Evolutionary conservation across 768 basidiomycete species (phyloP).

Genomic region (Dictyophora rubrovolvata): DNA sequence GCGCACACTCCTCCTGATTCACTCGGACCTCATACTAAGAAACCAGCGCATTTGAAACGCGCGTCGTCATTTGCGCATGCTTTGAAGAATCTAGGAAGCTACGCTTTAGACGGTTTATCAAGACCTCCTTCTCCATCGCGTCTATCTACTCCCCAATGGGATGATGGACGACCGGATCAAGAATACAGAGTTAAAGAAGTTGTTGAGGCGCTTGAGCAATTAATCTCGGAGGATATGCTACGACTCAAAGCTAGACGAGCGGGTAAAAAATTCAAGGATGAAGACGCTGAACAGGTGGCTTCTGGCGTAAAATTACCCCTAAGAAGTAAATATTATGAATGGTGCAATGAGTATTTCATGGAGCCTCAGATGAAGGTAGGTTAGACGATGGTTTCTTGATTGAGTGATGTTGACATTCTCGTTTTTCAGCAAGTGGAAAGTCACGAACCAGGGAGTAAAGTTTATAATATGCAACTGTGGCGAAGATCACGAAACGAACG

Average conservation of each 20-base stretch:
- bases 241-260: conserved; percentile 71
- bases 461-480: conserved; percentile 95
- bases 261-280: conserved; percentile 70
- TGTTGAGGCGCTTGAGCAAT: conserved; percentile 74
- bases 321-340: conserved; percentile 89
- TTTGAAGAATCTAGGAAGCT: conserved; percentile 1
- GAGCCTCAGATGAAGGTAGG: conserved; percentile 96
- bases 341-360: conserved; percentile 95
- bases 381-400: conserved; percentile 15
- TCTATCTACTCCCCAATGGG: not conserved
- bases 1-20: conserved; percentile 42
- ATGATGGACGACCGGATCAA: not conserved
- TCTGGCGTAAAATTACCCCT: conserved; percentile 46
- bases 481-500: conserved; percentile 83
- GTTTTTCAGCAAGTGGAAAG: conserved; percentile 72
- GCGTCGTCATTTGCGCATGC: conserved; percentile 6
- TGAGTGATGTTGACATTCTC: conserved; percentile 7
- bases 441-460: conserved; percentile 89
- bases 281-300: conserved; percentile 15
- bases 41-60: conserved; percentile 1
- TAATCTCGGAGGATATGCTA: conserved; percentile 94
- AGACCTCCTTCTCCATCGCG: conserved; percentile 2
- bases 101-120: conserved; percentile 1
- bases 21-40: conserved; percentile 14
- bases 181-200: conserved; percentile 24